Base-by-base conservation (phyloP, 2,329 filamentous ascomycete species). In the Neofusicoccum laricinum region DNA sequence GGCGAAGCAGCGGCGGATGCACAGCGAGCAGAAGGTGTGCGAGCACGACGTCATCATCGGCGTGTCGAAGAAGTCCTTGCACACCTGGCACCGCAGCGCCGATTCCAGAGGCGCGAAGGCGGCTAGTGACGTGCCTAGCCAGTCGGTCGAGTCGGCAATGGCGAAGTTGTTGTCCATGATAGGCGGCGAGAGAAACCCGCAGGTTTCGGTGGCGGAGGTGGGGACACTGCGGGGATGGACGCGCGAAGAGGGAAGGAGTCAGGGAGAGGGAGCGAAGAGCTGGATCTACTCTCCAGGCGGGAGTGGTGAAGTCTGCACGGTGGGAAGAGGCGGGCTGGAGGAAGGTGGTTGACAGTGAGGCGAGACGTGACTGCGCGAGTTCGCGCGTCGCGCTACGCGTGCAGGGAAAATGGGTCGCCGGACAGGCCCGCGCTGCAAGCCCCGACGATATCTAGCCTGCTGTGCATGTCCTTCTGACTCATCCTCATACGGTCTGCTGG, bases 1-100 rank as follows among this genome's bases (percentile, higher is more conserved):
- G 2, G 89, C 89, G 0, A 99, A 84, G 66, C 91, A 92, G 67
- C 93, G 85, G 34, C 95, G 90, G 75, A 99, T 98, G 76, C 95
- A 99, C 62, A 96, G 81, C 6, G 94, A 97, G 82, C 95, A 99
- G 74, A 99, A 99, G 0, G 95, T 98, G 75, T 99, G 95, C 62
- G 88, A 90, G 79, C 95, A 99, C 1, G 91, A 91, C 0, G 95
- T 99, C 67, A 97, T 89, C 86, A 99, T 95, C 0, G 95, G 95
- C 58, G 93, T 96, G 66, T 88, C 88, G 80, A 91, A 98, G 78
- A 98, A 96, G 77, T 99, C 96, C 76, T 98, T 98, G 86, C 95
- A 99, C 66, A 99, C 91, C 77, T 98, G 92, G 78, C 95, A 99
- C 70, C 95, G 91, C 19, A 99, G 83, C 2, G 93, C 88, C 66